A percentile compares a stretch with the other conserved stretches of the same genome.
Evolutionary conservation across 2,329 filamentous ascomycete species (phyloP).

Genomic region (Clarireedia hainanense): DNA sequence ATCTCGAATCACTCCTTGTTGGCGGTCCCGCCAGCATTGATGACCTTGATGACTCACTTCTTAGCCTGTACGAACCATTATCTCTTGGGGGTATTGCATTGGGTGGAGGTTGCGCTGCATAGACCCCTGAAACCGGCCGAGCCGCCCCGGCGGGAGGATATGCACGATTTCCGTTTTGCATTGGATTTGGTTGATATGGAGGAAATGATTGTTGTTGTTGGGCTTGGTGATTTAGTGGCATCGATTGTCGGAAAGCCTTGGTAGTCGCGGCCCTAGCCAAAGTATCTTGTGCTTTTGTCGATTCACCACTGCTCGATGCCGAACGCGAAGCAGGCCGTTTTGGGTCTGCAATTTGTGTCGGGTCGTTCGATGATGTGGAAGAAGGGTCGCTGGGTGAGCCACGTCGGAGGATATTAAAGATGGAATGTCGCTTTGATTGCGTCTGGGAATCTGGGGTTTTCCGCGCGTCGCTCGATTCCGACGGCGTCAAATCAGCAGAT

Average conservation of each 20-base stretch:
- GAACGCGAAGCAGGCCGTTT: constrained; percentile 14
- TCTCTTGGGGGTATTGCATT: constrained; percentile 33
- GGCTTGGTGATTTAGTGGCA: constrained; percentile 37
- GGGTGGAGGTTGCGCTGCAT: constrained; percentile 32
- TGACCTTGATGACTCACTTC: constrained; percentile 50
- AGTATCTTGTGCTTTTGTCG: constrained; percentile 20
- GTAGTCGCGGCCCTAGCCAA: constrained; percentile 20
- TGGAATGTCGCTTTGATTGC: constrained; percentile 28
- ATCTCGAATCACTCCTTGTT: constrained; percentile 54
- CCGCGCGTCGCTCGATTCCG: constrained; percentile 21
- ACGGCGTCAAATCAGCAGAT: constrained; percentile 12
- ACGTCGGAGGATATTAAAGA: constrained; percentile 31
- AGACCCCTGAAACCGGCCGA: constrained; percentile 40
- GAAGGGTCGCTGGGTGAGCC: constrained; percentile 19
- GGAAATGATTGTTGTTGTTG: constrained; percentile 35
- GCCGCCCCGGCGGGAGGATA: constrained; percentile 29
- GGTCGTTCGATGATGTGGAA: constrained; percentile 6
- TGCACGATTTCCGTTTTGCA: constrained; percentile 31
- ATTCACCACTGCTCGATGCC: constrained; percentile 28
- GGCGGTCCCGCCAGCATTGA: constrained; percentile 45
- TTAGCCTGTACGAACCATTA: constrained; percentile 42
- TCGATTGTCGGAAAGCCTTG: constrained; percentile 35
- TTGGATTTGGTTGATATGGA: constrained; percentile 36
- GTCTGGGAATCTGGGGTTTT: constrained; percentile 25
- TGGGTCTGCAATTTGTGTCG: constrained; percentile 17